Evolutionary conservation across 1,284 basidiomycete genomes (phyloP).

Genomic region (Cutaneotrichosporon spelunceum): DNA sequence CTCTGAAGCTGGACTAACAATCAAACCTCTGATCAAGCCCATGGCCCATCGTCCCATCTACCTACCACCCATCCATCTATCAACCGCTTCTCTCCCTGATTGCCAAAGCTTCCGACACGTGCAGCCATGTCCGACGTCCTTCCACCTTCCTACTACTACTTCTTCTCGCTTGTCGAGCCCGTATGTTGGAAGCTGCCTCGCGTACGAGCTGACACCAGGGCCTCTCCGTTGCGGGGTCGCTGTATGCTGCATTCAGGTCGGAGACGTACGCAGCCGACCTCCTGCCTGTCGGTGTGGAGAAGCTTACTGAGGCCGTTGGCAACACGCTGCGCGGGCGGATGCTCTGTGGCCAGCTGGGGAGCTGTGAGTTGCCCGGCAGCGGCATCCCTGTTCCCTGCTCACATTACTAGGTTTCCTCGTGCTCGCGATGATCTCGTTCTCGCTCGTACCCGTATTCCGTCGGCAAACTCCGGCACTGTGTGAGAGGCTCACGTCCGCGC

Average conservation of each 20-base stretch:
- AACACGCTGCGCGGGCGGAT: conserved; percentile 40
- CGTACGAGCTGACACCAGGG: conserved; percentile 22
- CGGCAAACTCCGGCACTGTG: conserved; percentile 23
- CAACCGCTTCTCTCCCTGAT: too few species aligned
- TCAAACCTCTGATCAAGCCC: too few species aligned
- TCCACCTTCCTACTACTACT: conserved; percentile 38
- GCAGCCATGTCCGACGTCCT: conserved; percentile 20
- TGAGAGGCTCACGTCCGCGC: conserved; percentile 39
- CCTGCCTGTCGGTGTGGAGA: conserved; percentile 34
- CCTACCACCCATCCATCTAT: too few species aligned
- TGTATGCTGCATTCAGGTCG: conserved; percentile 46
- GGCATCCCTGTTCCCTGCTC: neutral
- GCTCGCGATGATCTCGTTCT: conserved; percentile 48
- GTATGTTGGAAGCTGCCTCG: conserved; percentile 18
- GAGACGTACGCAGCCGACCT: conserved; percentile 41
- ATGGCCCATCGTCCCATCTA: too few species aligned
- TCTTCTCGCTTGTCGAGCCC: conserved; percentile 43
- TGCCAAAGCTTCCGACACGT: neutral
- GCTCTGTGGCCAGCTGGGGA: conserved; percentile 48
- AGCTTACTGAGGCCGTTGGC: conserved; percentile 27
- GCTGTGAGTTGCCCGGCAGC: conserved; percentile 35
- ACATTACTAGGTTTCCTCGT: conserved; percentile 48
- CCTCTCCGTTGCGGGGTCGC: conserved; percentile 45
- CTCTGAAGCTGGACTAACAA: too few species aligned
- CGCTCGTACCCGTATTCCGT: conserved; percentile 40